Conservation (phyloP, 2,329 filamentous ascomycete species). For the Eurotiales sp. region DNA sequence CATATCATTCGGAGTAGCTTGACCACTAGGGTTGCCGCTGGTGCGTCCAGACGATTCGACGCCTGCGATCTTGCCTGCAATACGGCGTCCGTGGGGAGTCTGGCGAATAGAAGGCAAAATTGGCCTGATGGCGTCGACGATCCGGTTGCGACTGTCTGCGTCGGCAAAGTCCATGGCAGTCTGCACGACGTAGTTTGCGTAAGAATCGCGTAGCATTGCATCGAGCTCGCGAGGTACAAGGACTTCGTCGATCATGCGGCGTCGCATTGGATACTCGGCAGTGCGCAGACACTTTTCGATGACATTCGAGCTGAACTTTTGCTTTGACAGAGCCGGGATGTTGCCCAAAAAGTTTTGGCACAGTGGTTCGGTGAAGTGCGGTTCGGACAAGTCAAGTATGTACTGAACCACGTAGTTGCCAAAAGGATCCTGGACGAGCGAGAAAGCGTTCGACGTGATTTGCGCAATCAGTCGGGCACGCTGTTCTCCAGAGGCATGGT, state of each 20-base stretch:
- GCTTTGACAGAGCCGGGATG: conserved; percentile 72
- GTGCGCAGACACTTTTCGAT: conserved; percentile 95
- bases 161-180: conserved; percentile 87
- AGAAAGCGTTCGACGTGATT: conserved; percentile 84
- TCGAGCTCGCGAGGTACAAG: conserved; percentile 72
- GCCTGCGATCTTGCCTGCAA: conserved; percentile 77
- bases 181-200: conserved; percentile 97
- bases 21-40: conserved; percentile 36
- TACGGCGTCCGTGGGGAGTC: conserved; percentile 90
- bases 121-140: conserved; percentile 82
- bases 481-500: conserved; percentile 87
- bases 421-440: conserved; percentile 92
- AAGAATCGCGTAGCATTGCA: conserved; percentile 83
- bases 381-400: conserved; percentile 89
- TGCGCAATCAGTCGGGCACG: conserved; percentile 80
- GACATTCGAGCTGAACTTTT: conserved; percentile 99
- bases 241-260: conserved; percentile 82
- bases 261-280: conserved; percentile 68
- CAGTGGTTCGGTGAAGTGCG: conserved; percentile 81
- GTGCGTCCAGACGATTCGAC: conserved; percentile 44
- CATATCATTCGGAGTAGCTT: conserved; percentile 38
- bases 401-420: conserved; percentile 99
- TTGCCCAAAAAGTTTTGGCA: conserved; percentile 75
- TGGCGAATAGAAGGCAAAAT: conserved; percentile 79
- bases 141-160: conserved; percentile 64